Evolutionary conservation across 2,329 filamentous ascomycete genomes (phyloP).

Genomic region (Hypoxylon sp.): DNA sequence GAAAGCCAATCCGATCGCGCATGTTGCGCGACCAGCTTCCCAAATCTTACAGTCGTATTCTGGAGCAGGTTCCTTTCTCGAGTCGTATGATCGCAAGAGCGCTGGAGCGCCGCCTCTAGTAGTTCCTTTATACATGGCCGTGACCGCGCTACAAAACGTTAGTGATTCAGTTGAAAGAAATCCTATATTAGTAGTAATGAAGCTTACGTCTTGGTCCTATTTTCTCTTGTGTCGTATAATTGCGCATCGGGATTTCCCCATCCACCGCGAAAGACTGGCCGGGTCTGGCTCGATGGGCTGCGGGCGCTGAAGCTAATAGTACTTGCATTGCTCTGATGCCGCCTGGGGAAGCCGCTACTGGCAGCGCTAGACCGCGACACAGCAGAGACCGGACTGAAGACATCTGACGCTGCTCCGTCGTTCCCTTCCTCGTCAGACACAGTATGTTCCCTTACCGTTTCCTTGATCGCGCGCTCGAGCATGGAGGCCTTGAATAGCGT

Average conservation of each 20-base stretch:
- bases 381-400: constrained; percentile 58
- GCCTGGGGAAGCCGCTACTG: constrained; percentile 58
- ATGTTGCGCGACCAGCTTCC: constrained; percentile 96
- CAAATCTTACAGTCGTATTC: constrained; percentile 96
- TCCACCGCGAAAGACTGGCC: constrained; percentile 67
- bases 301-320: constrained; percentile 83
- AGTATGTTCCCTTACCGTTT: constrained; percentile 89
- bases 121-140: constrained; percentile 90
- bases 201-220: constrained; percentile 88
- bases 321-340: constrained; percentile 84
- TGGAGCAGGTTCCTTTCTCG: constrained; percentile 87
- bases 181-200: background rate
- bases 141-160: constrained; percentile 77
- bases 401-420: constrained; percentile 67
- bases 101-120: constrained; percentile 75
- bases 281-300: constrained; percentile 69
- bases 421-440: constrained; percentile 86
- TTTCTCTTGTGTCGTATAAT: constrained; percentile 89
- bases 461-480: constrained; percentile 91
- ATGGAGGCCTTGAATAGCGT: constrained; percentile 98
- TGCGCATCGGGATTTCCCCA: constrained; percentile 87
- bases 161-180: constrained; percentile 36
- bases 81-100: constrained; percentile 93
- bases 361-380: constrained; percentile 60
- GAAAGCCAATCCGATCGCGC: constrained; percentile 90